Conservation (phyloP, 2,329 filamentous ascomycete species). For the Fusarium nanum region DNA sequence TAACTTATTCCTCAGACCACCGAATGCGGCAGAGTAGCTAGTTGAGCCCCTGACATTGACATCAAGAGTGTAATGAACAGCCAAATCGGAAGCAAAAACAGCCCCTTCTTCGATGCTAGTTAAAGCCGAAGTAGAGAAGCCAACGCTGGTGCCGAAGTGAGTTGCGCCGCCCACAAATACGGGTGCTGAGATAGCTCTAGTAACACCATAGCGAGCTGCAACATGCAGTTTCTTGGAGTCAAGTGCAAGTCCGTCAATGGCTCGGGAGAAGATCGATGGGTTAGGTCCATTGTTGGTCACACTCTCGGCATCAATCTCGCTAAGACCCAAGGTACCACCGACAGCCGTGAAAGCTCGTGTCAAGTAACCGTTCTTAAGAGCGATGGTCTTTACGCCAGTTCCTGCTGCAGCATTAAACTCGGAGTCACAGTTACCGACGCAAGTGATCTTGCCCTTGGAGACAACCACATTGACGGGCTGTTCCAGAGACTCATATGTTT, state of each 20-base stretch:
- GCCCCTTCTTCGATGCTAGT: conserved; percentile 61
- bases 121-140: conserved; percentile 64
- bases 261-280: conserved; percentile 65
- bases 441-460: conserved; percentile 64
- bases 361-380: conserved; percentile 70
- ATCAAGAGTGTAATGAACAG: conserved; percentile 69
- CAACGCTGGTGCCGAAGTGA: conserved; percentile 68
- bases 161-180: conserved; percentile 56
- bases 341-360: conserved; percentile 70
- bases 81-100: conserved; percentile 65
- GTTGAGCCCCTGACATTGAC: conserved; percentile 53
- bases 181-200: conserved; percentile 68
- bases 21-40: conserved; percentile 67
- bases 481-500: conserved; percentile 50
- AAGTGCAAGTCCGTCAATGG: conserved; percentile 66
- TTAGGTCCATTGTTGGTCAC: conserved; percentile 64
- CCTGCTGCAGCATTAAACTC: conserved; percentile 56
- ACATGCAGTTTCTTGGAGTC: conserved; percentile 67
- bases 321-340: conserved; percentile 69
- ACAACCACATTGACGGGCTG: conserved; percentile 63
- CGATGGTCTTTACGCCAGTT: conserved; percentile 54
- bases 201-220: conserved; percentile 67
- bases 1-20: conserved; percentile 64
- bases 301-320: conserved; percentile 70
- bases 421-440: conserved; percentile 63